Base-by-base conservation (phyloP, 352 stramenopile species). In the Phytophthora kernoviae region DNA sequence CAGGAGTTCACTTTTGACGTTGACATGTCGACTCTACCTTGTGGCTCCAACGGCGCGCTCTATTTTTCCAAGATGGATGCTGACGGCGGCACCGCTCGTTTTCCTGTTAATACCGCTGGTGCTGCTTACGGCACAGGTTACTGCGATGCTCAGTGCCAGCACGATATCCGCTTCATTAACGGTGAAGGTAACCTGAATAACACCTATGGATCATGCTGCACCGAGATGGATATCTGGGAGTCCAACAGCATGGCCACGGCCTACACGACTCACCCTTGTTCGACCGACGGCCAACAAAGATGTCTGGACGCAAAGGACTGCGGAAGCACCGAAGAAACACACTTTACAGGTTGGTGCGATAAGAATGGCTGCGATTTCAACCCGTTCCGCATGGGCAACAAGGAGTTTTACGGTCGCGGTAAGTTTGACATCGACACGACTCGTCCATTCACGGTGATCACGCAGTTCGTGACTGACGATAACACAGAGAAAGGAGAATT, bases 141-240 rank as follows among this genome's bases (percentile, higher is more conserved):
- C 52, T 88, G 78, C 41, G 78, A 85, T 30, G 75, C 75, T 18
- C 78, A 88, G 34, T 88, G 78, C 51, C 78, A 73, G 1, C 62
- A 72, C n/a, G 75, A 84, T 58, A 60, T 88, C 65, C 85, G 85
- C 59, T 88, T 82, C 56, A 80, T 88, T 43, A 66, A 85, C 42
- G 78, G 78, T 32, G 75, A 81, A 22, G 78, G 75, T 8, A 88
- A 88, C 57, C 22, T 80, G 5, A 62, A 77, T 39, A 75, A 73
- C 17, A 63, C 55, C 10, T 85, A 80, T 58, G 75, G 78, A 33
- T 32, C 75, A n/a, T 88, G 79, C 70, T 87, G 79, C 64, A 53
- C 62, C 15, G 79, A 88, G 63, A 71, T 81, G 51, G 75, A 84
- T 45, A 77, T 84, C 44, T 84, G 68, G 65, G 75, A 84, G 56